These are phyloP conservation scores for Chamaecrista fasciculata DNA, from an alignment of 306 rosid genomes.

Conservation along the genomic window DNA sequence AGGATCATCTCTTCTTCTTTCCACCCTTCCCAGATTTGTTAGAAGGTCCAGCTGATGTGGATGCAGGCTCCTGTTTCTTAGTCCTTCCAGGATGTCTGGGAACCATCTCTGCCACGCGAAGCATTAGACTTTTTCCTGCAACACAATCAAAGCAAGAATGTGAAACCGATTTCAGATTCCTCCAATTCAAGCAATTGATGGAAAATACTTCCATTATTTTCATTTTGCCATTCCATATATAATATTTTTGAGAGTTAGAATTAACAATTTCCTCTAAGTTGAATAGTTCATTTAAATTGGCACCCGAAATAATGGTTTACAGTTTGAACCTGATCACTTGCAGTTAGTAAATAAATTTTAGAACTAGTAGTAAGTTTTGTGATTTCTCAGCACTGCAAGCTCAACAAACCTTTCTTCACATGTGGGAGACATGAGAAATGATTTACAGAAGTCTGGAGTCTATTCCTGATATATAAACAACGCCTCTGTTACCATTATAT, in stretches of 20 bases:
- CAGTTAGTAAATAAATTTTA: neutral
- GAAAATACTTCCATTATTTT: no score
- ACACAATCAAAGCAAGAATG: slow-evolving; percentile 4
- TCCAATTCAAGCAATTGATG: neutral
- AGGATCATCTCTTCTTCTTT: slow-evolving; percentile 62
- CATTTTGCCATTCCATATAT: neutral
- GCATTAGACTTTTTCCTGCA: slow-evolving; percentile 80
- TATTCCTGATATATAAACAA: no score
- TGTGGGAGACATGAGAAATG: no score
- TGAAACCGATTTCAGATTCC: neutral
- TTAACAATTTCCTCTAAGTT: neutral
- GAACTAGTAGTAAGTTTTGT: neutral
- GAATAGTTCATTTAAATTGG: neutral
- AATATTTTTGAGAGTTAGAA: neutral
- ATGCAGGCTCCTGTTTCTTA: slow-evolving; percentile 71
- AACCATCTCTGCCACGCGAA: slow-evolving; percentile 70
- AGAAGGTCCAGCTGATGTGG: slow-evolving; percentile 68
- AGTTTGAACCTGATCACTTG: neutral
- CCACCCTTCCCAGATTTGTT: slow-evolving; percentile 79
- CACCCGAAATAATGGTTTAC: neutral
- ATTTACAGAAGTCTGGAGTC: no score
- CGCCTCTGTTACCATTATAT: neutral
- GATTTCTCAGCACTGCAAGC: slow-evolving; percentile 10
- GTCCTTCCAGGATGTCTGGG: slow-evolving; percentile 86
- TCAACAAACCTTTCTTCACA: neutral